phyloP scores from a whole-genome alignment of 2,329 filamentous ascomycete genomes.

The Plenodomus biglobosus region DNA sequence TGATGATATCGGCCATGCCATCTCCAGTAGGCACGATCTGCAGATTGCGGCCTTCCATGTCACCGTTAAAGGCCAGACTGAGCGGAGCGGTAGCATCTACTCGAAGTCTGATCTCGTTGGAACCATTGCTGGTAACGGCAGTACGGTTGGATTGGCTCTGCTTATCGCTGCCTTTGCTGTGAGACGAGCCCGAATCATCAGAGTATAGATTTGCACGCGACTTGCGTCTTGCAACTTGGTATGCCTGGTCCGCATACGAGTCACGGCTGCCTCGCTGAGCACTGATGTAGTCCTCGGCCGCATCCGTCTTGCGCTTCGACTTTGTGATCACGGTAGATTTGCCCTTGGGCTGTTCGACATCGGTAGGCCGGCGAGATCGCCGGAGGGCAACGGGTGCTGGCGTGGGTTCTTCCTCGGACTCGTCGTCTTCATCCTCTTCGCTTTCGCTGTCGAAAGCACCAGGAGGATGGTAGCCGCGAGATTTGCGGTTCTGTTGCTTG shows the following conservation, averaged over 20 bases:
- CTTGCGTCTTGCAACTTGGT: slow-evolving; percentile 32
- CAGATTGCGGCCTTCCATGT: slow-evolving; percentile 43
- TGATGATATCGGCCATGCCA: slow-evolving; percentile 43
- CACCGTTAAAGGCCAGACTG: slow-evolving; percentile 40
- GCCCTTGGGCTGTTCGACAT: slow-evolving; percentile 20
- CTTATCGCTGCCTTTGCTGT: slow-evolving; percentile 27
- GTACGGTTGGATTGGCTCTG: slow-evolving; percentile 33
- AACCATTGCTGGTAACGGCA: slow-evolving; percentile 28
- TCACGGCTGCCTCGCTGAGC: slow-evolving; percentile 30
- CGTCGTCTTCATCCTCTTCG: slow-evolving; percentile 4
- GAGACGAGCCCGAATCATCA: slow-evolving; percentile 34
- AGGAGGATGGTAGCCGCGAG: slow-evolving; percentile 14
- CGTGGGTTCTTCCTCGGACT: slow-evolving; percentile 6
- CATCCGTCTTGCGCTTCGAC: slow-evolving; percentile 15
- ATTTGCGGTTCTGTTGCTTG: slow-evolving; percentile 17
- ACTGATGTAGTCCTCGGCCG: slow-evolving; percentile 37
- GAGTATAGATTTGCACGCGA: slow-evolving; percentile 30
- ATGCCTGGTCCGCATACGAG: slow-evolving; percentile 30
- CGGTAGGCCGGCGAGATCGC: slow-evolving; percentile 27
- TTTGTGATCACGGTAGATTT: slow-evolving; percentile 20
- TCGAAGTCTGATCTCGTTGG: slow-evolving; percentile 42
- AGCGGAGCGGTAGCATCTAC: slow-evolving; percentile 37
- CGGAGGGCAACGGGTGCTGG: slow-evolving; percentile 10
- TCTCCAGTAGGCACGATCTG: slow-evolving; percentile 37
- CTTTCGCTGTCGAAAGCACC: slow-evolving; percentile 17